These are phyloP conservation scores for Berkeleyomyces rouxiae DNA, from an alignment of 2,329 filamentous ascomycete genomes.

Conservation along the genomic window DNA sequence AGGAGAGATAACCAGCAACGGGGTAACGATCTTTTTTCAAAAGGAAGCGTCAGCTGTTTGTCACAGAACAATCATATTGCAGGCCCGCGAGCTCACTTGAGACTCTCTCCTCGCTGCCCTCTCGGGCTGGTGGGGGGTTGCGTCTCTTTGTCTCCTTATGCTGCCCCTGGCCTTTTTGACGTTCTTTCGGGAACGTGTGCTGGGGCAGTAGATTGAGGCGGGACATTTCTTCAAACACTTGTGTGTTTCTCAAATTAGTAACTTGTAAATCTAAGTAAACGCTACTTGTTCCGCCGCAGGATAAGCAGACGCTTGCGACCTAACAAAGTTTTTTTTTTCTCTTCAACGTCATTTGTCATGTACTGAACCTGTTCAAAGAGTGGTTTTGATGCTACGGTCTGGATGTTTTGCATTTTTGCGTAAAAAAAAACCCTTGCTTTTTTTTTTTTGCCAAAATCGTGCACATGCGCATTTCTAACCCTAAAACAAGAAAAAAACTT, in stretches of 20 bases:
- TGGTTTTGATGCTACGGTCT: too few species aligned
- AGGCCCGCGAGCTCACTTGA: slow-evolving; percentile 14
- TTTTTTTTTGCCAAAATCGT: too few species aligned
- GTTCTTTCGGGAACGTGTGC: slow-evolving; percentile 4
- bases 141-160: slow-evolving; percentile 12
- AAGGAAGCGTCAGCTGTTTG: slow-evolving; percentile 14
- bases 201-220: slow-evolving; percentile 14
- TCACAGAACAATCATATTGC: slow-evolving; percentile 15
- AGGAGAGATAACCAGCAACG: background rate
- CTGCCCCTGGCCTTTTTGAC: background rate
- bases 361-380: too few species aligned
- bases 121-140: background rate
- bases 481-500: too few species aligned
- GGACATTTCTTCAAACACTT: slow-evolving; percentile 10
- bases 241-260: background rate
- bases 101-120: background rate
- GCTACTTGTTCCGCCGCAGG: slow-evolving; percentile 2
- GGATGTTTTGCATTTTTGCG: too few species aligned
- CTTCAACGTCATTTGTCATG: too few species aligned
- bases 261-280: background rate
- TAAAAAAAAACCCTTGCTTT: too few species aligned
- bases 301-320: background rate
- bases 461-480: too few species aligned
- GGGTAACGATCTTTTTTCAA: background rate
- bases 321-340: too few species aligned